phyloP scores from a whole-genome alignment of 164 flowering plant species.

The Chimonanthus salicifolius region DNA sequence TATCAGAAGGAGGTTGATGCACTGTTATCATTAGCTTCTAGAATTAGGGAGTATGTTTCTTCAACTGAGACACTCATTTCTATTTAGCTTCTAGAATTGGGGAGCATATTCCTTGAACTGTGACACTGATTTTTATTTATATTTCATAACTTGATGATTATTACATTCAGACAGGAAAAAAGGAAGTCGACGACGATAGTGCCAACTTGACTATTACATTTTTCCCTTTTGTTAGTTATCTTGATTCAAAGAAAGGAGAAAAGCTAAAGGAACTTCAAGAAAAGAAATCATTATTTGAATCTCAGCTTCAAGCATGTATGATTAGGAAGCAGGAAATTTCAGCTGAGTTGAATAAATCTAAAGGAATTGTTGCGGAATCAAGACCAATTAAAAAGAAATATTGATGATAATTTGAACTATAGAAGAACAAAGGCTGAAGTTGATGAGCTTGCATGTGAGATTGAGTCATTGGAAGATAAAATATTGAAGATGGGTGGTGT shows the following conservation, averaged over 20 bases:
- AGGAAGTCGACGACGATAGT: too few species aligned
- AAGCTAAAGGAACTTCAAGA: slow-evolving; percentile 66
- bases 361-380: slow-evolving; percentile 50
- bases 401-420: slow-evolving; percentile 80
- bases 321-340: slow-evolving; percentile 46
- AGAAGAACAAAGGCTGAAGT: slow-evolving; percentile 73
- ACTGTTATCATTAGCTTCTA: slow-evolving; percentile 36
- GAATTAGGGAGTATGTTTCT: slow-evolving; percentile 64
- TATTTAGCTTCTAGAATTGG: slow-evolving; percentile 45
- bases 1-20: slow-evolving; percentile 55
- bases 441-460: slow-evolving; percentile 47
- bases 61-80: slow-evolving; percentile 18
- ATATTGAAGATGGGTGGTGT: slow-evolving; percentile 63
- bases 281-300: slow-evolving; percentile 45
- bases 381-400: slow-evolving; percentile 64
- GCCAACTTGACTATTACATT: background rate
- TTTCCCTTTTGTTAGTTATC: slow-evolving; percentile 40
- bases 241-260: slow-evolving; percentile 63
- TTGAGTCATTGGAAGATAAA: slow-evolving; percentile 69
- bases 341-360: slow-evolving; percentile 52
- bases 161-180: background rate
- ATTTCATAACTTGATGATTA: slow-evolving; percentile 1
- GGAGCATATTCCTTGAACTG: slow-evolving; percentile 41
- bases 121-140: background rate
- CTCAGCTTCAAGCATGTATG: slow-evolving; percentile 52